phyloP scores from a whole-genome alignment of 2,329 filamentous ascomycete genomes.

The Aurifilum marmelostoma region DNA sequence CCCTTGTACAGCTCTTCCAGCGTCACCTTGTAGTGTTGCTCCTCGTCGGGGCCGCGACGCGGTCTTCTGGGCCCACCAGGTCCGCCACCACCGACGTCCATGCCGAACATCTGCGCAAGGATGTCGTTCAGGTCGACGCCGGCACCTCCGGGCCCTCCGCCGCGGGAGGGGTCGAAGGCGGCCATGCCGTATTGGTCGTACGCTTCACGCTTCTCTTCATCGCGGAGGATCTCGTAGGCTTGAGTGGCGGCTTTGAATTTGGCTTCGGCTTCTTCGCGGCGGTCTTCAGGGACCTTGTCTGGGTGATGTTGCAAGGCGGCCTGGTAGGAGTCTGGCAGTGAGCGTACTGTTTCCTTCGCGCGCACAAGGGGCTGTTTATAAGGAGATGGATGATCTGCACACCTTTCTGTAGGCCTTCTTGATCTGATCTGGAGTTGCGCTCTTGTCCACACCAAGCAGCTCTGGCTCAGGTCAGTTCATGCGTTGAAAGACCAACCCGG shows the following conservation, averaged over 20 bases:
- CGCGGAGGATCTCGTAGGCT: constrained; percentile 96
- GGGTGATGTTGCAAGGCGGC: constrained; percentile 87
- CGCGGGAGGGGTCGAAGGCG: constrained; percentile 79
- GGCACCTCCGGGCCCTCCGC: constrained; percentile 63
- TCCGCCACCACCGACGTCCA: constrained; percentile 63
- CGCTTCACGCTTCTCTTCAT: constrained; percentile 88
- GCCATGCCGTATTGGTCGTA: constrained; percentile 97
- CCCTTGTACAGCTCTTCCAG: constrained; percentile 97
- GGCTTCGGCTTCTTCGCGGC: constrained; percentile 82
- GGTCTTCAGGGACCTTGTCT: constrained; percentile 89
- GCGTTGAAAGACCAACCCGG: not conserved
- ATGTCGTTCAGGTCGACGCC: constrained; percentile 90
- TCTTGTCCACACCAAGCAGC: constrained; percentile 75
- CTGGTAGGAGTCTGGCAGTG: constrained; percentile 47
- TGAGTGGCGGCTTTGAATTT: constrained; percentile 93
- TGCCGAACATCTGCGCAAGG: constrained; percentile 87
- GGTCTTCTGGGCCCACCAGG: constrained; percentile 46
- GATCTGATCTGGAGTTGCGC: constrained; percentile 77
- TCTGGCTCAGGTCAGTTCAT: constrained; percentile 51
- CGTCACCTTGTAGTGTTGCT: constrained; percentile 87
- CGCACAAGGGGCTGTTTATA: not conserved
- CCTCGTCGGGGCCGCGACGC: constrained; percentile 78
- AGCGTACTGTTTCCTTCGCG: constrained; percentile 20
- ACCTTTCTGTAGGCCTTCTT: constrained; percentile 98
- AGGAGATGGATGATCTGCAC: constrained; percentile 32